Evolutionary conservation across 192 early-diverging fungal species (phyloP).

Genomic region (Dissophora ornata): DNA sequence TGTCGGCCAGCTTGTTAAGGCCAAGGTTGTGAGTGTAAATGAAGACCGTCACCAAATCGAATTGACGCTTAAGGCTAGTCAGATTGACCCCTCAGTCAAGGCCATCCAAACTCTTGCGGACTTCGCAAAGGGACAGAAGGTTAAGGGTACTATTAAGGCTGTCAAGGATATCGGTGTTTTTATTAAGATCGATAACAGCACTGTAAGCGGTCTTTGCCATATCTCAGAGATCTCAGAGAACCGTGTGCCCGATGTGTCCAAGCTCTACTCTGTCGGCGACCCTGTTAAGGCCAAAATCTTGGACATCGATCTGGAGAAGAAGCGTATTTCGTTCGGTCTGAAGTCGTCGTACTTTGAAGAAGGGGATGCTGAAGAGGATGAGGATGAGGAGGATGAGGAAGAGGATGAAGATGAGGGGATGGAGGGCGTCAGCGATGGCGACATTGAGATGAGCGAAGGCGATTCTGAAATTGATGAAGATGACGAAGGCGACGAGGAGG

Average conservation of each 20-base stretch:
- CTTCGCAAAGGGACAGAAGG: conserved; percentile 76
- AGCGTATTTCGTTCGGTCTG: conserved; percentile 79
- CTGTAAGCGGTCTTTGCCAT: conserved; percentile 87
- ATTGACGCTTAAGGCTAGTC: conserved; percentile 56
- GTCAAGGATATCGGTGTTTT: conserved; percentile 85
- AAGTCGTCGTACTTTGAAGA: conserved; percentile 88
- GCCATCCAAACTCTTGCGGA: conserved; percentile 69
- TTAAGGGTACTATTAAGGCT: conserved; percentile 80
- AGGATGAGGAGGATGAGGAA: conserved; percentile 33
- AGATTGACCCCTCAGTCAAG: conserved; percentile 81
- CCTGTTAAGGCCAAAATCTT: conserved; percentile 84
- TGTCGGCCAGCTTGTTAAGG: conserved; percentile 81
- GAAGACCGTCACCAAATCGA: conserved; percentile 38
- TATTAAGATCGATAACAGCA: conserved; percentile 80
- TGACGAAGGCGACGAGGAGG: conserved; percentile 34
- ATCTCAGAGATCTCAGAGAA: conserved; percentile 86
- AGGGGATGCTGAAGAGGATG: conserved; percentile 58
- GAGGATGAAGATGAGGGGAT: conserved; percentile 26
- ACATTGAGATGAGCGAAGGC: conserved; percentile 55
- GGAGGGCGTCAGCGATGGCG: conserved; percentile 24
- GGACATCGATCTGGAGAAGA: conserved; percentile 75
- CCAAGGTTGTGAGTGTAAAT: conserved; percentile 73
- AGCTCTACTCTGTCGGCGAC: conserved; percentile 86
- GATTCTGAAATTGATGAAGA: conserved; percentile 50
- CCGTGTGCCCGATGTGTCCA: conserved; percentile 72